phyloP scores from a whole-genome alignment of 257 asterid species.

The Solanum paucissectum region DNA sequence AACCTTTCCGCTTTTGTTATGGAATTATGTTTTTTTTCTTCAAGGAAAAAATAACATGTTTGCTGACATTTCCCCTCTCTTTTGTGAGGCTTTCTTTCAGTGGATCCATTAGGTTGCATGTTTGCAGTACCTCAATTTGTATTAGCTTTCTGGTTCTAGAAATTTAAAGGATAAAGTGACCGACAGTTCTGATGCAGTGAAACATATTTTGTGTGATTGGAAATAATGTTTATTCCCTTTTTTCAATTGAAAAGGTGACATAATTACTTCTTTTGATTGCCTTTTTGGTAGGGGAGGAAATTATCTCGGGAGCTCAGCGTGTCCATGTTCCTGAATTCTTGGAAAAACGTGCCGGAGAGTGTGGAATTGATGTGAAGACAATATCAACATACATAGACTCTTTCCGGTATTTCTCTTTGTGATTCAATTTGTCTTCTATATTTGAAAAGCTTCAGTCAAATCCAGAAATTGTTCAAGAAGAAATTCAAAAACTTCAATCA shows the following conservation, averaged over 20 bases:
- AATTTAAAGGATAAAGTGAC: neutral
- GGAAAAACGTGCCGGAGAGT: conserved; percentile 53
- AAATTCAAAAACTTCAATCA: neutral
- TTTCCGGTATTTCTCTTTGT: conserved; percentile 43
- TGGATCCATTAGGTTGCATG: neutral
- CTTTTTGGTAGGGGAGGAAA: conserved; percentile 64
- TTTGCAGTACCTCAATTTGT: neutral
- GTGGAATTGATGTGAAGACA: conserved; percentile 66
- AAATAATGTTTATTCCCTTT: neutral
- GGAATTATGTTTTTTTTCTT: neutral
- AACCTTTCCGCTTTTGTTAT: neutral
- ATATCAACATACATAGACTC: conserved; percentile 77
- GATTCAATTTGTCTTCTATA: neutral
- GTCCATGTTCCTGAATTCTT: conserved; percentile 56
- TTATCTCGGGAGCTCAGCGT: conserved; percentile 95
- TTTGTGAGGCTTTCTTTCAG: neutral
- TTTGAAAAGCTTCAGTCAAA: neutral
- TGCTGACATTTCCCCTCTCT: neutral
- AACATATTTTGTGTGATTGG: neutral
- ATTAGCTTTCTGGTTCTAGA: neutral
- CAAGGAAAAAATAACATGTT: neutral
- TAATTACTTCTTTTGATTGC: neutral
- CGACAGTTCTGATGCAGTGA: neutral
- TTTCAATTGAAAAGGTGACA: neutral
- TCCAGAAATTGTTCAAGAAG: neutral